Conservation (phyloP, 192 early-diverging fungal genomes). For the Rhizoclosmatium globosum region DNA sequence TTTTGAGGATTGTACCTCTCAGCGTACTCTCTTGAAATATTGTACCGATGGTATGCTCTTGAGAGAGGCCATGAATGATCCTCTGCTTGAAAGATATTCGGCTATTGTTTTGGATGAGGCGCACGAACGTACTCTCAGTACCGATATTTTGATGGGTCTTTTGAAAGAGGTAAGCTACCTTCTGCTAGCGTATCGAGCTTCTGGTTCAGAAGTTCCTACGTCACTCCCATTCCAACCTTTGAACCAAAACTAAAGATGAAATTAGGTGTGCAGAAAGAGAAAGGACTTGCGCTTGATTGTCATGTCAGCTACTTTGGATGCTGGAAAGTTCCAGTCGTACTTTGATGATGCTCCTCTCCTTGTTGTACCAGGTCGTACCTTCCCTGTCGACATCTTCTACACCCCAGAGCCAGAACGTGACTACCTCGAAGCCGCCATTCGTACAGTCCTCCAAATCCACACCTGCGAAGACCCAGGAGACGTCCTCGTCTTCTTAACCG, state of each 20-base stretch:
- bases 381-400: constrained; percentile 98
- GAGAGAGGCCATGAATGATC: constrained; percentile 97
- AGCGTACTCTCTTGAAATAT: constrained; percentile 90
- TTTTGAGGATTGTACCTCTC: constrained; percentile 94
- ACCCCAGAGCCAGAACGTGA: constrained; percentile 98
- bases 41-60: constrained; percentile 99
- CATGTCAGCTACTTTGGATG: constrained; percentile 98
- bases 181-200: not conserved
- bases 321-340: constrained; percentile 99
- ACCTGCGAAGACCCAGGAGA: constrained; percentile 92
- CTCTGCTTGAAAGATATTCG: constrained; percentile 84
- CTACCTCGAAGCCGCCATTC: constrained; percentile 95
- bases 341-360: constrained; percentile 95
- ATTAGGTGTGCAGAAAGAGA: constrained; percentile 72
- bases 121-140: constrained; percentile 95
- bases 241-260: not conserved
- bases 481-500: constrained; percentile 96
- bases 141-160: constrained; percentile 98
- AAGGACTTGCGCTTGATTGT: constrained; percentile 91
- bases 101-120: constrained; percentile 98
- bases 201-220: not conserved
- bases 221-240: not conserved
- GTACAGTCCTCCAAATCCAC: constrained; percentile 95
- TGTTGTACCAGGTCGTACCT: constrained; percentile 93
- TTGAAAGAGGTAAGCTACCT: constrained; percentile 78